Base-by-base conservation (phyloP, 1,284 basidiomycete genomes). In the Rhizopogon hawkerae region DNA sequence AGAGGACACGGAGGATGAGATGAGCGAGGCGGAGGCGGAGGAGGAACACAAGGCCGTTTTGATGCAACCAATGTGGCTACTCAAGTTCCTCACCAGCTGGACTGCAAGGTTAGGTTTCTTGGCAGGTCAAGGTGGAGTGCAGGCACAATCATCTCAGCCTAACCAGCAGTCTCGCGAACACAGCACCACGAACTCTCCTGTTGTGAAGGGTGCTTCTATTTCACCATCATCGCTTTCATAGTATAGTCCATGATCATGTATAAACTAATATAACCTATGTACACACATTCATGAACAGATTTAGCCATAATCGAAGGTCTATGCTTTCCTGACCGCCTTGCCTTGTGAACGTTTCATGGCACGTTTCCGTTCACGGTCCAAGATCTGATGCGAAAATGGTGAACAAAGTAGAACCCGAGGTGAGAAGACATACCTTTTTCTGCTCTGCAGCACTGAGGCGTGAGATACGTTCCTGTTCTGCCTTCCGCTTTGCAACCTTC, bases 391-490 rank as follows among this genome's bases (percentile, higher is more conserved):
- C 49, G 8, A 55, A 46, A 41, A 41, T 7, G 9, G 13, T 8
- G 23, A 11, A 23, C 33, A 1, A 48, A 21, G 48, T 39, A 34
- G 35, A 33, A 26, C 42, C 49, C 41, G n/a, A 3, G 42, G 38
- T 1, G 46, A 13, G 39, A n/a, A 46, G 10, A 54, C 58, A 46
- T 47, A 82, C 82, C 79, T 88, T 91, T 73, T 86, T 83, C 70
- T 90, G 85, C 63, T 93, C 90, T 48, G 85, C 78, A 34, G 89
- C 79, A 58, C 81, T 84, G 56, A 93, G 74, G 57, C 78, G 79
- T 16, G 84, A 74, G 46, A 90, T 66, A 56, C 78, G 73, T 54
- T 86, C 86, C 54, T 86, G 75, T 63, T 89, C 86, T 0, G 79
- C 80, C 61, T 76, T 81, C 61, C 83, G 82, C 69, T 86, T 89